phyloP scores from a whole-genome alignment of 1,139 yeast genomes.

The Taphrina betulina region DNA sequence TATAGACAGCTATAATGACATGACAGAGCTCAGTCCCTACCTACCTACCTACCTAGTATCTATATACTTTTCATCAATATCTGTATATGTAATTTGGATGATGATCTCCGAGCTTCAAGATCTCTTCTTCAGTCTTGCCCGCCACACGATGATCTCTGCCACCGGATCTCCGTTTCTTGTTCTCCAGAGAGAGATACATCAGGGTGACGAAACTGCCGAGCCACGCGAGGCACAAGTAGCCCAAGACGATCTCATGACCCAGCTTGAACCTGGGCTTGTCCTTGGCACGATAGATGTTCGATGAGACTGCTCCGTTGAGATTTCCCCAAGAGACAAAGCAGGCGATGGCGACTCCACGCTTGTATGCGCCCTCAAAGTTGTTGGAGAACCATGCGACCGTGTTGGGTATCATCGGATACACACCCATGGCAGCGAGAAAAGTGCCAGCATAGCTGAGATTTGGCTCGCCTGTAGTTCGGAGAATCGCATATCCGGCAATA shows the following conservation, averaged over 20 bases:
- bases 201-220: conserved; percentile 9
- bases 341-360: conserved; percentile 49
- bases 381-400: conserved; percentile 48
- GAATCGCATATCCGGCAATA: conserved; percentile 24
- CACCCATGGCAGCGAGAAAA: conserved; percentile 46
- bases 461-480: conserved; percentile 6
- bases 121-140: conserved; percentile 15
- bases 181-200: conserved; percentile 10
- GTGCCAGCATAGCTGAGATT: conserved; percentile 45
- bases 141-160: conserved; percentile 19
- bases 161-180: conserved; percentile 15
- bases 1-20: too few species aligned
- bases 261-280: conserved; percentile 30
- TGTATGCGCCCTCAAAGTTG: conserved; percentile 46
- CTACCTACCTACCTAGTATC: too few species aligned
- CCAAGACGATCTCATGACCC: conserved; percentile 29
- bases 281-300: conserved; percentile 28
- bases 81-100: conserved; percentile 26
- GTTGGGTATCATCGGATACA: conserved; percentile 46
- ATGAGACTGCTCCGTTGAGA: conserved; percentile 47
- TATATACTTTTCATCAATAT: too few species aligned
- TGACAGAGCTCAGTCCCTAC: too few species aligned
- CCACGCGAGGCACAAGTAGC: conserved; percentile 13
- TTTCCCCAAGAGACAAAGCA: conserved; percentile 48
- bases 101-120: conserved; percentile 18